These are phyloP conservation scores for Lyophyllum atratum DNA, from an alignment of 768 basidiomycete genomes.

Conservation along the genomic window DNA sequence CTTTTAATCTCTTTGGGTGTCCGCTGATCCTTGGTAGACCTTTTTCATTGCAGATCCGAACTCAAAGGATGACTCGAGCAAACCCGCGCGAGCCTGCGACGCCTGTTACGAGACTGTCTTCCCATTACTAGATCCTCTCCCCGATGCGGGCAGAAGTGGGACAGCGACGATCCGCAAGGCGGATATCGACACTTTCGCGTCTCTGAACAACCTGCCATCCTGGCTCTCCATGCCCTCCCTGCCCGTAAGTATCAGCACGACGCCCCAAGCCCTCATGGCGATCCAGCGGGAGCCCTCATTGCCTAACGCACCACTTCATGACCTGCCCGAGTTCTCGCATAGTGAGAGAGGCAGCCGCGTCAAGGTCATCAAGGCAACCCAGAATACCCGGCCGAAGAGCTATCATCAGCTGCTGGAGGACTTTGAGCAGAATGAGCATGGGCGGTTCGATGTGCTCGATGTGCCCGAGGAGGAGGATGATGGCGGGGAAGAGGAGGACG, in stretches of 20 bases:
- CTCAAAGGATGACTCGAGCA: conserved; percentile 41
- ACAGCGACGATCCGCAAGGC: conserved; percentile 9
- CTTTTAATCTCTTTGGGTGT: neutral
- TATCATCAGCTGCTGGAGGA: conserved; percentile 70
- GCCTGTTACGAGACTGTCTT: conserved; percentile 88
- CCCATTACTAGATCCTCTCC: conserved; percentile 49
- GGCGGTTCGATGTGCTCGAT: conserved; percentile 14
- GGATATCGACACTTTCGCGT: conserved; percentile 43
- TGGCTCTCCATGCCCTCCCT: conserved; percentile 62
- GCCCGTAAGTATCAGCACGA: conserved; percentile 32
- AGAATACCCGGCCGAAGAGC: conserved; percentile 53
- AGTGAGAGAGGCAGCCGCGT: conserved; percentile 22
- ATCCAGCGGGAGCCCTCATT: conserved; percentile 31
- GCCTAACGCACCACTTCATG: conserved; percentile 13
- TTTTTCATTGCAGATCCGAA: conserved; percentile 75
- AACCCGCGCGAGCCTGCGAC: conserved; percentile 81
- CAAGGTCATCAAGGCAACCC: conserved; percentile 35
- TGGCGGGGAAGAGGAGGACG: conserved; percentile 3
- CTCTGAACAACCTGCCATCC: conserved; percentile 52
- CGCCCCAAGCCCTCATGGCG: conserved; percentile 51
- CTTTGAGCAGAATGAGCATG: conserved; percentile 42
- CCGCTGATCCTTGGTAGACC: conserved; percentile 52
- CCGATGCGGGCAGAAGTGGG: conserved; percentile 11
- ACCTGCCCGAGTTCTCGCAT: conserved; percentile 11
- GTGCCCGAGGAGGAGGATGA: conserved; percentile 15